Percentiles rank a stretch among this genome's conserved stretches.
Evolutionary conservation across 352 stramenopile genomes (phyloP).

Genomic region (Hyphochytrium catenoides): DNA sequence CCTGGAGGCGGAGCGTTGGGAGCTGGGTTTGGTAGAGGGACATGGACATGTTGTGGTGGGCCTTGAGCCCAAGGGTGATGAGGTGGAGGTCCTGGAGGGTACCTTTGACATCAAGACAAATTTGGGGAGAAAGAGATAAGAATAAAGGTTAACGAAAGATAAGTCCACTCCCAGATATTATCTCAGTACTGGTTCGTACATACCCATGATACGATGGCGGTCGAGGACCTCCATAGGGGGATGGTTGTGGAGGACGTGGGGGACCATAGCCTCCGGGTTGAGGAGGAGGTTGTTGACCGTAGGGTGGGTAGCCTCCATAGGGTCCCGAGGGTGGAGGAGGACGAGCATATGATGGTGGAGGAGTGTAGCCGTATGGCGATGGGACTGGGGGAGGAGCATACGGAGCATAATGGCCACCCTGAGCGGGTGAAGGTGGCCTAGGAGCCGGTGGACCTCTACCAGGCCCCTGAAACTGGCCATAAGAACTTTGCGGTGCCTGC

Average conservation of each 20-base stretch:
- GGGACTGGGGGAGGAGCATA: slow-evolving; percentile 18
- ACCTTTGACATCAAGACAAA: no score
- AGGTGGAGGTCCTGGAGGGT: no score
- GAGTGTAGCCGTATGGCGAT: slow-evolving; percentile 21
- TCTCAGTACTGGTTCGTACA: neutral
- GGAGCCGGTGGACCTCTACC: neutral
- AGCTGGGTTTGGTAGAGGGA: no score
- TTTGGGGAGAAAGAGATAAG: slow-evolving; percentile 6
- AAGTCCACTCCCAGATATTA: slow-evolving; percentile 1
- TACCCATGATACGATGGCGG: no score
- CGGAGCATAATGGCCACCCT: slow-evolving; percentile 16
- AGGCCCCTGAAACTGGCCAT: neutral
- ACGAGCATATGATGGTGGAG: slow-evolving; percentile 16
- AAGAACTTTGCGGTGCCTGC: neutral
- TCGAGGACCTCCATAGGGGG: slow-evolving; percentile 5
- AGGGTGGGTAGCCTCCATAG: slow-evolving; percentile 17
- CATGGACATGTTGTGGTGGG: no score
- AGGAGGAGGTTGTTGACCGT: slow-evolving; percentile 11
- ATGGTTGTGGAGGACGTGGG: slow-evolving; percentile 8
- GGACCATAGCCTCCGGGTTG: slow-evolving; percentile 8
- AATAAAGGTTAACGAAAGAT: neutral
- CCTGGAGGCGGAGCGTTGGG: no score
- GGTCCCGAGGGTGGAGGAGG: slow-evolving; percentile 12
- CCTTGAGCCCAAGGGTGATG: no score
- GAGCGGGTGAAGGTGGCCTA: neutral